These are phyloP conservation scores for Arabis alpina DNA, from an alignment of 345 rosid genomes.

Conservation along the genomic window DNA sequence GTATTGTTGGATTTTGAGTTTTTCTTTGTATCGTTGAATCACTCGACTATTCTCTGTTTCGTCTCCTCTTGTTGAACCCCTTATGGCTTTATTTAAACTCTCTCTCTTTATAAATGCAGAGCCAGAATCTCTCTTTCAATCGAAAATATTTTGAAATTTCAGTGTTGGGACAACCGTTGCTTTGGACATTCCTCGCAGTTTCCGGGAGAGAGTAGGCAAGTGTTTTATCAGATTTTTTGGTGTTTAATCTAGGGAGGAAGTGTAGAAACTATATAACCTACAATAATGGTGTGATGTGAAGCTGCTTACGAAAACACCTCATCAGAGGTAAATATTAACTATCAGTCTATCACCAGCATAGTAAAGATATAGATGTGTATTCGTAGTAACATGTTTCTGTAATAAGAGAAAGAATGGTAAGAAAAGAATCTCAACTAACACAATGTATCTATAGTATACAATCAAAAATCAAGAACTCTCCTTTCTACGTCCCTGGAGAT, in stretches of 20 bases:
- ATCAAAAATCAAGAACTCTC: conserved; percentile 12
- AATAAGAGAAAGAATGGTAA: conserved; percentile 12
- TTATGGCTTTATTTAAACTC: conserved; percentile 18
- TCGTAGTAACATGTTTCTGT: not conserved
- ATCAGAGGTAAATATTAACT: conserved; percentile 30
- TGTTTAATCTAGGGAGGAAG: conserved; percentile 60
- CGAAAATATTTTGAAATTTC: conserved; percentile 57
- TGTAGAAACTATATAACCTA: conserved; percentile 66
- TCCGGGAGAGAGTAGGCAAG: conserved; percentile 73
- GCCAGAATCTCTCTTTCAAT: conserved; percentile 33
- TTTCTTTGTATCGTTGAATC: not conserved
- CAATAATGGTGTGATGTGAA: conserved; percentile 53
- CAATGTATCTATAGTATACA: not conserved
- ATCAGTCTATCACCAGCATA: no score
- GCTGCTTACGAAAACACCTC: conserved; percentile 57
- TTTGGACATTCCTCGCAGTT: conserved; percentile 66
- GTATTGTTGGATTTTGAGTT: conserved; percentile 24
- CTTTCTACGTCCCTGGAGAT: no score
- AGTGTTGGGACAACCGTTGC: conserved; percentile 43
- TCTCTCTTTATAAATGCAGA: not conserved
- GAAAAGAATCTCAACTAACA: conserved; percentile 19
- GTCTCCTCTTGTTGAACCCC: conserved; percentile 9
- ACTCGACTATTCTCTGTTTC: conserved; percentile 21
- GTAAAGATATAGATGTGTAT: not conserved
- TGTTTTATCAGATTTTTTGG: not conserved